Base-by-base conservation (phyloP, 2,329 filamentous ascomycete genomes). In the Pyricularia sp. region DNA sequence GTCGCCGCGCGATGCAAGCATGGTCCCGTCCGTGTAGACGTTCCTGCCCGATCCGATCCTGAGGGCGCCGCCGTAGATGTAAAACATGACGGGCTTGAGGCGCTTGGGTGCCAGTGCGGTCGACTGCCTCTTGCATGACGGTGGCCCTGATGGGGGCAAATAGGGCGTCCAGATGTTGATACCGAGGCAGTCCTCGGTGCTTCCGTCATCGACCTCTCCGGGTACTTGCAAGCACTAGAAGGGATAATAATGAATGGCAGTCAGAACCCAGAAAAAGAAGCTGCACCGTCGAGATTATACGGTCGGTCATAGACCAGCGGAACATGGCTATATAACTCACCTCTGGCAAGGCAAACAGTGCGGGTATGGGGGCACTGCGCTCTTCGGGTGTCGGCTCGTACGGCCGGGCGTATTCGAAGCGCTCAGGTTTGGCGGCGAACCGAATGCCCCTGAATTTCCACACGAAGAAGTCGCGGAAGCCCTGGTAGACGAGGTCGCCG, bases 11-110 rank as follows among this genome's bases (percentile, higher is more conserved):
- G 81, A 79, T 3, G 79, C 80, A 36, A 83, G 74, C 71, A 80
- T 81, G 2, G 79, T 79, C n/a, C 81, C 80, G 72, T 82, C 81
- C 30, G 79, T 81, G 20, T 80, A 80, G 4, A 79, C 73, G 69
- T 83, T 81, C 68, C 79, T 80, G 11, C 79, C 79, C 11, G 77
- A 79, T 2, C 81, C 82, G 5, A 72, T 73, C 0, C 75, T 78
- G 64, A 82, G 79, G 0, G 77, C 79, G 9, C 81, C 81, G 17
- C 82, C 82, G 68, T 82, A 79, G 28, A 83, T 77, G 74, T 80
- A 84, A 25, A 84, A 74, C 77, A 83, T 80, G 14, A 83, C 81
- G 2, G 81, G 79, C 69, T 81, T 82, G 1, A 81, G 76, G 30
- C 74, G 70, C 63, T 69, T 67, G 68, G 76, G 76, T 7, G 69